phyloP scores from a whole-genome alignment of 2,329 filamentous ascomycete species.

The Exophiala alcalophila region DNA sequence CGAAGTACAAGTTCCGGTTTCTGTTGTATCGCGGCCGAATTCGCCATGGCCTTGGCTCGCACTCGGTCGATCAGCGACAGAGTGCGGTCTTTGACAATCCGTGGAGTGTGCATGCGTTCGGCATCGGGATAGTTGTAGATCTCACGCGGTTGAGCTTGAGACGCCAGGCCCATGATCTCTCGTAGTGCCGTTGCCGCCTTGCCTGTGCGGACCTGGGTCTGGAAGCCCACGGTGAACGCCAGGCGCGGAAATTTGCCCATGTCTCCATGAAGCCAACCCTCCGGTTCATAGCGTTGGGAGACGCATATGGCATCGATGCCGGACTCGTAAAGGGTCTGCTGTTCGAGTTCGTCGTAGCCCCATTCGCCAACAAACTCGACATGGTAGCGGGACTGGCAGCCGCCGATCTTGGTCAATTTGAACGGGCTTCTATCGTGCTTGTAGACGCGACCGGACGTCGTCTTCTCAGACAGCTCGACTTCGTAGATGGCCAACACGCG shows the following conservation, averaged over 20 bases:
- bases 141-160: conserved; percentile 12
- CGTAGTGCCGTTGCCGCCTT: conserved; percentile 22
- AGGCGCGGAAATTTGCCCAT: conserved; percentile 39
- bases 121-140: conserved; percentile 16
- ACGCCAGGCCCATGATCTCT: conserved; percentile 21
- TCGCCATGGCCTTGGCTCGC: conserved; percentile 62
- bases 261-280: conserved; percentile 32
- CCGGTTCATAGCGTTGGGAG: conserved; percentile 40
- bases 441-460: conserved; percentile 8
- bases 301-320: conserved; percentile 43
- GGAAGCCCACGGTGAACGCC: conserved; percentile 22
- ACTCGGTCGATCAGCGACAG: conserved; percentile 68
- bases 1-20: conserved; percentile 58
- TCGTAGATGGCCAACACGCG: conserved; percentile 64
- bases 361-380: conserved; percentile 23
- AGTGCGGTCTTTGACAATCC: conserved; percentile 38
- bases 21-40: conserved; percentile 46
- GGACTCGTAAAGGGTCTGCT: conserved; percentile 52
- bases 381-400: conserved; percentile 29
- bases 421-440: conserved; percentile 34
- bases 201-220: conserved; percentile 26
- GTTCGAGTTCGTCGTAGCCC: conserved; percentile 44
- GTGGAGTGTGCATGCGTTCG: background rate
- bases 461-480: background rate
- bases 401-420: conserved; percentile 42